Base-by-base conservation (phyloP, 1,139 yeast species). In the Candida freyschussii region DNA sequence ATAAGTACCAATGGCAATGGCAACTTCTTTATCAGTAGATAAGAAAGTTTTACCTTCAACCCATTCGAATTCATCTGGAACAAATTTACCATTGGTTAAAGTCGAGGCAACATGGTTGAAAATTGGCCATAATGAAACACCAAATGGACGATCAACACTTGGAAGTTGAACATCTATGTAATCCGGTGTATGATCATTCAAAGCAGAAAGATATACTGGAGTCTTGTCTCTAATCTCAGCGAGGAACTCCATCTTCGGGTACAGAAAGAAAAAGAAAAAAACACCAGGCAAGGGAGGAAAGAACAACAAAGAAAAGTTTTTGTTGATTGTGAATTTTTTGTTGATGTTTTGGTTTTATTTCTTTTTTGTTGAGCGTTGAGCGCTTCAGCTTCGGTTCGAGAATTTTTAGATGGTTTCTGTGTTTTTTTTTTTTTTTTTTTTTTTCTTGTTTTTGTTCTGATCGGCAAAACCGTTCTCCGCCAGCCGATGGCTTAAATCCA, bases 91-190 rank as follows among this genome's bases (percentile, higher is more conserved):
- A 11, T 13, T 24, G 5, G 47, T 44, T 4, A 43, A 6, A 4
- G 19, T 12, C 5, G 41, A 14, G 2, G 74, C 67, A 17, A 63
- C 63, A 43, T 63, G 63, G 53, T 79, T 75, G 60, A 91, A 86
- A 40, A 89, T 63, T 19, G 95, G 94, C 96, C 96, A 91, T 43
- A 91, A 67, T 52, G 83, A 73, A 34, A 91, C 45, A 30, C 98
- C 98, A 59, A 89, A 91, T 13, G 97, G 97, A 43, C 85, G 72
- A 33, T 83, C 83, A 34, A 86, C 54, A 25, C 81, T 64, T 26
- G 96, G 96, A 17, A 52, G 29, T 7, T 30, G 27, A 17, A 48
- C 37, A 9, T 36, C 26, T 12, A 48, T 41, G 20, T 20, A 48
- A 10, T 36, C 39, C n/a, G 55, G 53, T 3, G 55, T 47, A 38